Percentiles rank a stretch among this genome's conserved stretches.
Evolutionary conservation across 2,329 filamentous ascomycete species (phyloP).

Genomic region (Trichocomaceae sp.): DNA sequence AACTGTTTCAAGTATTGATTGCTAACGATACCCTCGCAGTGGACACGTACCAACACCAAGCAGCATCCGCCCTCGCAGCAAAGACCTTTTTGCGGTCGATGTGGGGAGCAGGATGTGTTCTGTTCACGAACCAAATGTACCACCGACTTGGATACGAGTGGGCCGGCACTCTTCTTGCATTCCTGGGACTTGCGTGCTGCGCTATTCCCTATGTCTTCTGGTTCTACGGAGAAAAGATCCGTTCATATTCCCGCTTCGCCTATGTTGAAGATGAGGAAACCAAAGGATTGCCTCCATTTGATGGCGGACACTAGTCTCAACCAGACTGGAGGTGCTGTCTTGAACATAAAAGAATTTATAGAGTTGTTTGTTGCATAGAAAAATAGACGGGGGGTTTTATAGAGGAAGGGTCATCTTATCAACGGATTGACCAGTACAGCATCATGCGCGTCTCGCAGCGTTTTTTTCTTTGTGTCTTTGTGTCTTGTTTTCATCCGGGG

Average conservation of each 20-base stretch:
- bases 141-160: slow-evolving; percentile 64
- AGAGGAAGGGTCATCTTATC: too few relatives aligned
- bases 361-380: too few relatives aligned
- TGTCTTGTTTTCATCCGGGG: too few relatives aligned
- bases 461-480: too few relatives aligned
- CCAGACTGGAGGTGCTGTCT: too few relatives aligned
- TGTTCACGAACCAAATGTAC: slow-evolving; percentile 82
- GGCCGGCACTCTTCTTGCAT: slow-evolving; percentile 66
- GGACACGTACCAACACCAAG: slow-evolving; percentile 64
- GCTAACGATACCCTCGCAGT: slow-evolving; percentile 33
- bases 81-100: slow-evolving; percentile 75
- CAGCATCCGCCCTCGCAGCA: slow-evolving; percentile 71
- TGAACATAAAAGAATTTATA: too few relatives aligned
- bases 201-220: slow-evolving; percentile 79
- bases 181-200: slow-evolving; percentile 70
- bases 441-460: too few relatives aligned
- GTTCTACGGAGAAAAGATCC: slow-evolving; percentile 65
- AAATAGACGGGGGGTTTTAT: too few relatives aligned
- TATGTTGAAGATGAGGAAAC: slow-evolving; percentile 50
- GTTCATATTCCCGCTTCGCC: slow-evolving; percentile 64
- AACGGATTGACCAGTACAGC: too few relatives aligned
- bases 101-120: slow-evolving; percentile 70
- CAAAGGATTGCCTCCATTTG: too few relatives aligned
- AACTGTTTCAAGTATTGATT: too few relatives aligned
- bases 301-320: too few relatives aligned